Conservation (phyloP, 2,329 filamentous ascomycete genomes). For the Byssochlamys sp. region DNA sequence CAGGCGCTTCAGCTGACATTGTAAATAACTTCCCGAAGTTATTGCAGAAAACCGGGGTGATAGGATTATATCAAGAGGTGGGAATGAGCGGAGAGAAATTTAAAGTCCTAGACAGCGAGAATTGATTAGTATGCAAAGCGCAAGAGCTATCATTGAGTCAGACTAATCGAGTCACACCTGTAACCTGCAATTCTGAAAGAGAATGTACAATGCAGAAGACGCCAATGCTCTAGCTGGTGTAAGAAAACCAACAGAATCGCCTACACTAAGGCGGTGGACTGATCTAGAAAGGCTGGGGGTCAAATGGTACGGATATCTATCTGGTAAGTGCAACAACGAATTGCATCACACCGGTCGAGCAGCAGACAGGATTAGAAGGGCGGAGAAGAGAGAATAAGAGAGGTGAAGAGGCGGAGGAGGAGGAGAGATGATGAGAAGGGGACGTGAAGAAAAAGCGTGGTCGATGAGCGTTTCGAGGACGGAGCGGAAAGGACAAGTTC, state of each 20-base stretch:
- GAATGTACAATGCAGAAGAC: neutral
- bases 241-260: neutral
- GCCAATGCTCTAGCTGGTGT: neutral
- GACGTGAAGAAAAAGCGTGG: neutral
- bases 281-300: neutral
- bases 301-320: neutral
- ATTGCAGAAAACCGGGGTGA: neutral
- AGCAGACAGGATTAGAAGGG: neutral
- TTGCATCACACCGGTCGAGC: neutral
- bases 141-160: neutral
- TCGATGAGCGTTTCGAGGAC: neutral
- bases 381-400: neutral
- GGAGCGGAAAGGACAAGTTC: neutral
- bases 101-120: neutral
- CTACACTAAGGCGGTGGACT: neutral
- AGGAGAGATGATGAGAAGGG: neutral
- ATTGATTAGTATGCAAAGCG: neutral
- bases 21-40: conserved; percentile 1
- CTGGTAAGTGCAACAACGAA: neutral
- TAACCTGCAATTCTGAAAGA: neutral
- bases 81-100: conserved; percentile 3
- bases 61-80: conserved; percentile 1
- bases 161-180: neutral
- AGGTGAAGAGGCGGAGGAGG: neutral
- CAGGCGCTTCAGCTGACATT: conserved; percentile 27